These are phyloP conservation scores for Eucalyptus cladocalyx DNA, from an alignment of 345 rosid species.

Conservation along the genomic window DNA sequence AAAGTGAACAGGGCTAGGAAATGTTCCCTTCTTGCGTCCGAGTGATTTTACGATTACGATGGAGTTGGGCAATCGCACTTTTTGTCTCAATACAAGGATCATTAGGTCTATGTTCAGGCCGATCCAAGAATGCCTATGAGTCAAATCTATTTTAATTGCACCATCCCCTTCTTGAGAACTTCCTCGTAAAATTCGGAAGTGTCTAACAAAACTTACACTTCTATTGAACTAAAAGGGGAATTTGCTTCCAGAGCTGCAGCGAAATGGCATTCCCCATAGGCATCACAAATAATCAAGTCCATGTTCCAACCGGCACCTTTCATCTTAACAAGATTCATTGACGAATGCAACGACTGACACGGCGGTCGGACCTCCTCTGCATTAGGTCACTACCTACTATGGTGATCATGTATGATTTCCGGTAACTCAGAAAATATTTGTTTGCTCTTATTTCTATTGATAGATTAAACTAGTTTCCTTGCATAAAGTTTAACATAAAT, in stretches of 20 bases:
- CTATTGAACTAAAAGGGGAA: neutral
- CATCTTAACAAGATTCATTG: neutral
- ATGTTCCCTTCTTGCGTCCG: neutral
- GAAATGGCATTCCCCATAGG: conserved; percentile 42
- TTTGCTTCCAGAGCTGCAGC: conserved; percentile 12
- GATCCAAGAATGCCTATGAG: neutral
- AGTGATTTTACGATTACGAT: neutral
- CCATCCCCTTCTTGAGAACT: neutral
- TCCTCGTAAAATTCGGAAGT: neutral
- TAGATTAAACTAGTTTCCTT: neutral
- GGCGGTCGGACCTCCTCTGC: conserved; percentile 20
- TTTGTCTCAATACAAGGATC: neutral
- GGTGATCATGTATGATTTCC: conserved; percentile 21
- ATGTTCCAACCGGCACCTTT: conserved; percentile 20
- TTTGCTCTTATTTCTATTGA: neutral
- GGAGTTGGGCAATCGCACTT: neutral
- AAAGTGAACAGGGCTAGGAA: neutral
- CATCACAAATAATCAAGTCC: neutral
- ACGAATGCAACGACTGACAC: neutral
- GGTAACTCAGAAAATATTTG: neutral
- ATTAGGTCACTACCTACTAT: conserved; percentile 32
- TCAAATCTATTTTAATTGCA: neutral
- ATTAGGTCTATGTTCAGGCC: neutral
- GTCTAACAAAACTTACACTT: neutral
- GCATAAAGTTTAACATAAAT: neutral